Percentiles rank a stretch among this genome's conserved stretches.
phyloP scores from a whole-genome alignment of 2,329 filamentous ascomycete genomes.

The Penicillium nordicum region DNA sequence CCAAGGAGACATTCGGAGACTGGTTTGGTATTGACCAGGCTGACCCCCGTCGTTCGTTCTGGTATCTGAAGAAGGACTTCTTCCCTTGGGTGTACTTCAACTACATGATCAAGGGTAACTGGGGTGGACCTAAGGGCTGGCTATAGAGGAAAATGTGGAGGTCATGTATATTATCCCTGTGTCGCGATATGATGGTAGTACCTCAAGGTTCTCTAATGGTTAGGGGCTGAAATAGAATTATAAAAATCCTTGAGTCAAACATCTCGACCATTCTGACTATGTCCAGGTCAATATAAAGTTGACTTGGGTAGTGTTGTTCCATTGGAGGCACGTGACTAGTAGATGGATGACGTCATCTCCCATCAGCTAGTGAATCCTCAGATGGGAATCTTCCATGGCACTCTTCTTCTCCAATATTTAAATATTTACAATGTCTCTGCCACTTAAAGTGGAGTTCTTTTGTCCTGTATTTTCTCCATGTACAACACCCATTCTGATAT shows the following conservation, averaged over 20 bases:
- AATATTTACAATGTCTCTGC: background rate
- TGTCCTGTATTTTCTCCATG: slow-evolving; percentile 25
- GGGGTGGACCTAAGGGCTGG: slow-evolving; percentile 60
- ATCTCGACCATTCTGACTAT: background rate
- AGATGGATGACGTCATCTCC: background rate
- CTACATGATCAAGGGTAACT: slow-evolving; percentile 59
- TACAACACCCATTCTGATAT: slow-evolving; percentile 56
- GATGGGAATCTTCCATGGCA: background rate
- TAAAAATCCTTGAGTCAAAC: background rate
- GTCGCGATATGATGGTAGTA: background rate
- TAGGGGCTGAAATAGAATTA: background rate
- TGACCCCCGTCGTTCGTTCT: slow-evolving; percentile 56
- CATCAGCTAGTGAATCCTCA: background rate
- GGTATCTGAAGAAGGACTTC: slow-evolving; percentile 63
- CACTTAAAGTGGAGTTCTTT: too few species aligned
- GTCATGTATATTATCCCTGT: slow-evolving; percentile 2
- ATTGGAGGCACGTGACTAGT: background rate
- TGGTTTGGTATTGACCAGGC: slow-evolving; percentile 57
- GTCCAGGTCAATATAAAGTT: background rate
- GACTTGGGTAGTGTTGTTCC: too few species aligned
- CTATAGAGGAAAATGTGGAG: background rate
- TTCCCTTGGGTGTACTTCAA: slow-evolving; percentile 65
- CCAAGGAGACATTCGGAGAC: slow-evolving; percentile 60
- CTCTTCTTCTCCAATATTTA: background rate
- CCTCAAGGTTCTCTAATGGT: background rate